Evolutionary conservation across 257 asterid species (phyloP).

Genomic region (Haberlea rhodopensis): DNA sequence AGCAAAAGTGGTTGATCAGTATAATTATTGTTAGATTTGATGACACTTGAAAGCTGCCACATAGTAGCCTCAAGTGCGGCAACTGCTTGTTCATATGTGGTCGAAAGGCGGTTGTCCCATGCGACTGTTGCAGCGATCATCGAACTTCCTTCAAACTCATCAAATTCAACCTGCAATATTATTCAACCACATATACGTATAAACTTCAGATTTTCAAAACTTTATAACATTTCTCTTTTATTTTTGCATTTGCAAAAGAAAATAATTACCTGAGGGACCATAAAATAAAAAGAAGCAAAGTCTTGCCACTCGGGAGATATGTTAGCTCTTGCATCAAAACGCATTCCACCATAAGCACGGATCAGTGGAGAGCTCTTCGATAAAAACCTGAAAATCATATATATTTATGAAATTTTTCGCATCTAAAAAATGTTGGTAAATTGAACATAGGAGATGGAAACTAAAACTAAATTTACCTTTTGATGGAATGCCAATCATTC

Average conservation of each 20-base stretch:
- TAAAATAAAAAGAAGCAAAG: conserved; percentile 86
- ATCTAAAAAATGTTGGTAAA: neutral
- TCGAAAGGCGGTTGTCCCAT: conserved; percentile 80
- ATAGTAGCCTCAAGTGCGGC: conserved; percentile 68
- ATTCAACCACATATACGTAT: too few relatives aligned
- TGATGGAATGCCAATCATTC: conserved; percentile 76
- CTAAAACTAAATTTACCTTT: conserved; percentile 42
- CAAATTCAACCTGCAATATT: conserved; percentile 73
- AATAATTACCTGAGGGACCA: conserved; percentile 80
- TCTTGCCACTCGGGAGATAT: conserved; percentile 77
- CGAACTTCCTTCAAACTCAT: conserved; percentile 87
- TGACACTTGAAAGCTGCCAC: conserved; percentile 62
- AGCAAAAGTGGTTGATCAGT: conserved; percentile 38
- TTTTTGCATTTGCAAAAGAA: conserved; percentile 1
- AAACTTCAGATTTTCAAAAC: neutral
- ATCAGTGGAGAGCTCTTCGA: conserved; percentile 79
- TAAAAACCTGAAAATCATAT: conserved; percentile 53
- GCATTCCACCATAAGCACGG: conserved; percentile 94
- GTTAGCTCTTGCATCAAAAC: conserved; percentile 65
- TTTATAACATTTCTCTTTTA: neutral
- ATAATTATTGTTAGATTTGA: conserved; percentile 30
- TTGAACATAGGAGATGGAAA: neutral
- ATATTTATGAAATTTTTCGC: conserved; percentile 16
- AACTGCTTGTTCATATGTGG: conserved; percentile 61
- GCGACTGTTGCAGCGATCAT: conserved; percentile 89